Evolutionary conservation across 345 rosid species (phyloP).

Genomic region (Eucalyptus cladocalyx): DNA sequence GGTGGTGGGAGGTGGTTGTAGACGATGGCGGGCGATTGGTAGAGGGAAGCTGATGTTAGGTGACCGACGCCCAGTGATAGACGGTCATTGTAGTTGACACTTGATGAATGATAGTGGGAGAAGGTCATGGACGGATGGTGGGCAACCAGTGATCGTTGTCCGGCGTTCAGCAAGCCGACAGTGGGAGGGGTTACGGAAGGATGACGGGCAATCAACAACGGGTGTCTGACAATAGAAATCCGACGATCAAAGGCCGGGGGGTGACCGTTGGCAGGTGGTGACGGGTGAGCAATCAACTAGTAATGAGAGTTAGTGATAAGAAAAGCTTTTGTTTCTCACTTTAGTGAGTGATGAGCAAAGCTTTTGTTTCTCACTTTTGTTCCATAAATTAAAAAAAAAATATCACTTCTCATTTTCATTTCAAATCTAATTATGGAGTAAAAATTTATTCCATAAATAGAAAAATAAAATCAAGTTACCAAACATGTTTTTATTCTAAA

Average conservation of each 20-base stretch:
- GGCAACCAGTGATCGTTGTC: rapidly evolving
- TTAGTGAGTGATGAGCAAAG: rapidly evolving
- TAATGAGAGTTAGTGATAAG: rapidly evolving
- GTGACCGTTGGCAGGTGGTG: rapidly evolving
- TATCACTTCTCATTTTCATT: rapidly evolving
- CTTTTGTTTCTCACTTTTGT: no score
- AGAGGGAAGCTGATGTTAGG: no score
- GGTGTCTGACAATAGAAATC: rapidly evolving
- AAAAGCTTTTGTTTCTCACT: no score
- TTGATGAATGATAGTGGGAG: no score
- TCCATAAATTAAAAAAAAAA: rapidly evolving
- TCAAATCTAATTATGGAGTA: no score
- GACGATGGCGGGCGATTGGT: rapidly evolving
- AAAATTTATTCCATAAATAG: rapidly evolving
- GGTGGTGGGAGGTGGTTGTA: rapidly evolving
- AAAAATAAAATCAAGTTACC: rapidly evolving
- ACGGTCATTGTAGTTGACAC: rapidly evolving
- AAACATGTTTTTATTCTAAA: rapidly evolving
- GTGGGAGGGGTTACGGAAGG: rapidly evolving
- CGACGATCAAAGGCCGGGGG: rapidly evolving
- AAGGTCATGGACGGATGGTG: rapidly evolving
- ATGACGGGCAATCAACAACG: rapidly evolving
- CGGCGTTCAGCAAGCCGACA: rapidly evolving
- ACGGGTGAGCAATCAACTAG: rapidly evolving
- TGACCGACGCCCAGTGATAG: rapidly evolving